Evolutionary conservation across 768 basidiomycete genomes (phyloP).

Genomic region (Rhodotorula diobovata): DNA sequence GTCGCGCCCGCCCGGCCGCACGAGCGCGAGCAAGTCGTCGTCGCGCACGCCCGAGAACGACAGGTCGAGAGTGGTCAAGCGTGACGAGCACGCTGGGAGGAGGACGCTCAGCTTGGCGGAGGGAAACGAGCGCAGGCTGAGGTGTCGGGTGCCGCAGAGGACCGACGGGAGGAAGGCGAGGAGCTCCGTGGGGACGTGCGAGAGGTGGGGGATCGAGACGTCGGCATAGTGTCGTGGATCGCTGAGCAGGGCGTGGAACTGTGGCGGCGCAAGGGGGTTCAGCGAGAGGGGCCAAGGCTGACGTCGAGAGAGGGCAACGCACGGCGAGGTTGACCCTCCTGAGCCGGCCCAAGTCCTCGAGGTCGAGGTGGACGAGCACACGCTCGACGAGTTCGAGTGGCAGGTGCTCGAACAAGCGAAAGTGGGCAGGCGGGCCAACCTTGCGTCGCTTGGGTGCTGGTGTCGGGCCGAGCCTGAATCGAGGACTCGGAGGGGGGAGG

Average conservation of each 20-base stretch:
- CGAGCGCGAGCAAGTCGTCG: background rate
- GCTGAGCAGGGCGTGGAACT: background rate
- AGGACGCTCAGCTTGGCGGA: background rate
- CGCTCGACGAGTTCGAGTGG: constrained; percentile 6
- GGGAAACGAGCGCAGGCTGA: background rate
- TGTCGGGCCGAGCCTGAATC: background rate
- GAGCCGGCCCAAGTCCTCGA: background rate
- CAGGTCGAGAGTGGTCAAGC: constrained; percentile 2
- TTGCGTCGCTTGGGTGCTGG: background rate
- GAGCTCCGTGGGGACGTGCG: background rate
- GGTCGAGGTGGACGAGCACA: background rate
- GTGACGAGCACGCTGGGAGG: background rate
- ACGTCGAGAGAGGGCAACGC: background rate
- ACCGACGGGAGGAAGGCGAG: background rate
- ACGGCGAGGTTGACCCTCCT: background rate
- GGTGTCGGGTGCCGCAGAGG: background rate
- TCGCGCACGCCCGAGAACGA: constrained; percentile 4
- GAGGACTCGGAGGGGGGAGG: background rate
- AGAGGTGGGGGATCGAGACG: background rate
- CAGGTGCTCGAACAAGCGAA: background rate
- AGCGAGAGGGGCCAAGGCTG: background rate
- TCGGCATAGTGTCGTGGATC: background rate
- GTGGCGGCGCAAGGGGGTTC: background rate
- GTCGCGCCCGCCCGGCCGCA: background rate
- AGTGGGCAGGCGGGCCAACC: background rate